Percentiles rank a stretch among this genome's conserved stretches.
Conservation (phyloP, 352 stramenopile species). For the Globisporangium orthogonon region DNA sequence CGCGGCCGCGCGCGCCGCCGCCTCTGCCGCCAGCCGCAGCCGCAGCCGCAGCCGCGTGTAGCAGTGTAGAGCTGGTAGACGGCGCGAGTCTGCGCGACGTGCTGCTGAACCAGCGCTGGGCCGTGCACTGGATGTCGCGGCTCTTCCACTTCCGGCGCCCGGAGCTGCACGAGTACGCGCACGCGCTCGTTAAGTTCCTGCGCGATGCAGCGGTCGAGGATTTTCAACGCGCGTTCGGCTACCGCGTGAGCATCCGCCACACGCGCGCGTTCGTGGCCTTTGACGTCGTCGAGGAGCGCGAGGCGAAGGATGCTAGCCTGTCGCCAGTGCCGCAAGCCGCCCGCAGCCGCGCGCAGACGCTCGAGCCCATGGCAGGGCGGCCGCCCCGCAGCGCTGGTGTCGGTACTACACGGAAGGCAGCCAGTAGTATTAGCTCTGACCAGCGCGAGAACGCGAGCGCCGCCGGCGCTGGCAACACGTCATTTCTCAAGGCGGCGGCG, state of each 20-base stretch:
- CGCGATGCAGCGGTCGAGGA: conserved; percentile 35
- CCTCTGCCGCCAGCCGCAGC: not conserved
- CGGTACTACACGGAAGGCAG: not conserved
- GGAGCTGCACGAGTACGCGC: conserved; percentile 45
- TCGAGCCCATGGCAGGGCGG: not conserved
- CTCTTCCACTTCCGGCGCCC: conserved; percentile 52
- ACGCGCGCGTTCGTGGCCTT: conserved; percentile 47
- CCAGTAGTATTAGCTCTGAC: not conserved
- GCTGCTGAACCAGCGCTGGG: conserved; percentile 43
- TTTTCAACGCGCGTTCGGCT: conserved; percentile 50
- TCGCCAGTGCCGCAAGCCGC: not conserved
- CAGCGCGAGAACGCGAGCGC: not conserved
- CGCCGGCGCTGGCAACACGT: not conserved
- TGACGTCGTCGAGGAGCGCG: conserved; percentile 46
- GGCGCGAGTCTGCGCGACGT: conserved; percentile 42
- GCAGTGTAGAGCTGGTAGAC: conserved; percentile 4
- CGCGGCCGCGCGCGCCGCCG: conserved; percentile 1
- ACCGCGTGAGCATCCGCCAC: conserved; percentile 56
- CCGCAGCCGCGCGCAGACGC: conserved; percentile 1
- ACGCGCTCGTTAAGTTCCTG: conserved; percentile 60
- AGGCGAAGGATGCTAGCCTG: conserved; percentile 7
- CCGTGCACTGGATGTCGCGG: conserved; percentile 54
- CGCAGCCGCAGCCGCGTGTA: not conserved
- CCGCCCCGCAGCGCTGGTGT: not conserved
- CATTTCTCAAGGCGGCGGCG: not conserved